These are phyloP conservation scores for Pseudogymnoascus sp. DNA, from an alignment of 2,329 filamentous ascomycete species.

Conservation along the genomic window DNA sequence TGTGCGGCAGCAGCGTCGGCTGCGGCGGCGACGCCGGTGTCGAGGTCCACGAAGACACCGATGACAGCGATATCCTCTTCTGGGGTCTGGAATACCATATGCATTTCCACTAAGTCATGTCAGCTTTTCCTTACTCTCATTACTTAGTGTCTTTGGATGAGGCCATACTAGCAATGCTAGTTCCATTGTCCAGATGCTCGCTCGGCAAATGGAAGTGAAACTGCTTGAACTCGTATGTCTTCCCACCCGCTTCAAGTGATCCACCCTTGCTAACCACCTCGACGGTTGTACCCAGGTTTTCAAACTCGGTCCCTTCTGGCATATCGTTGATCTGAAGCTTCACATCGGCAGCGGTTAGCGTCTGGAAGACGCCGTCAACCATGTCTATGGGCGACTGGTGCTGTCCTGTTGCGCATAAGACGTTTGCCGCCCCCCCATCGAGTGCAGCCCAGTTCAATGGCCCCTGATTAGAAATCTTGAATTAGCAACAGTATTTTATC, in stretches of 20 bases:
- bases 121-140: constrained; percentile 9
- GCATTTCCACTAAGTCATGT: constrained; percentile 40
- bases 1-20: constrained; percentile 14
- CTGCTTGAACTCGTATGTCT: constrained; percentile 29
- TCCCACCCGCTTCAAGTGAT: constrained; percentile 8
- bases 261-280: constrained; percentile 9
- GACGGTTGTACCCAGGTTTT: constrained; percentile 10
- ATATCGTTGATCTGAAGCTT: constrained; percentile 2
- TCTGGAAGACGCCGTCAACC: background rate
- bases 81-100: constrained; percentile 51
- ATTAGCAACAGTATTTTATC: background rate
- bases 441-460: constrained; percentile 3
- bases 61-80: constrained; percentile 37
- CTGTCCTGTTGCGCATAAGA: background rate
- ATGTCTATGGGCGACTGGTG: constrained; percentile 8
- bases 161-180: constrained; percentile 37
- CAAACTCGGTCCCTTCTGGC: constrained; percentile 7
- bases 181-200: constrained; percentile 46
- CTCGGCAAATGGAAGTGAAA: constrained; percentile 57
- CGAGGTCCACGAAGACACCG: constrained; percentile 38
- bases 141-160: background rate
- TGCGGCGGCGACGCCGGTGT: constrained; percentile 22
- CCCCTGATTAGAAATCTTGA: background rate
- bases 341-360: background rate
- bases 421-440: background rate